Conservation (phyloP, 2,329 filamentous ascomycete genomes). For the Fusarium sp. region DNA sequence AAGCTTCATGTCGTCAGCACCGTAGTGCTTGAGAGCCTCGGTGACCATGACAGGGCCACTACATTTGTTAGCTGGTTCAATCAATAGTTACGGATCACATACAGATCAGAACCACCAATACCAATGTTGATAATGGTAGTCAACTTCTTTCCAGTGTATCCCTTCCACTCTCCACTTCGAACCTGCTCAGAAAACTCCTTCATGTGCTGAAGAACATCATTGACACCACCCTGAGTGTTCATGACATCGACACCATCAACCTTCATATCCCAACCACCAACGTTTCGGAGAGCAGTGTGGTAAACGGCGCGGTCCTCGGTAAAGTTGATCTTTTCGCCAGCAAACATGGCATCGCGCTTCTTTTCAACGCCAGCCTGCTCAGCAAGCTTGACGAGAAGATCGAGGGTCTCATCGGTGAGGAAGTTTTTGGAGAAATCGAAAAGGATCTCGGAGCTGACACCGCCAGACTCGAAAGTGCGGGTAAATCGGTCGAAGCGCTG, state of each 20-base stretch:
- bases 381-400: constrained; percentile 87
- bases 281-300: constrained; percentile 93
- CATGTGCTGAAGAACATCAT: constrained; percentile 94
- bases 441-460: constrained; percentile 86
- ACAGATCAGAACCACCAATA: constrained; percentile 98
- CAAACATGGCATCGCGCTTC: constrained; percentile 97
- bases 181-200: constrained; percentile 98
- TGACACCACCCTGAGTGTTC: constrained; percentile 87
- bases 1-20: constrained; percentile 83
- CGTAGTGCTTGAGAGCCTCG: constrained; percentile 95
- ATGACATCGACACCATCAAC: constrained; percentile 95
- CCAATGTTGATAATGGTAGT: constrained; percentile 97
- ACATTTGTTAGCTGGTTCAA: constrained; percentile 21
- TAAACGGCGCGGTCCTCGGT: constrained; percentile 97
- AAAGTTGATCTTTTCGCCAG: constrained; percentile 98
- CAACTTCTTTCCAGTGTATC: constrained; percentile 96
- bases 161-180: constrained; percentile 95
- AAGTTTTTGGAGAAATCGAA: constrained; percentile 99
- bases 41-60: constrained; percentile 99
- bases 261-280: constrained; percentile 81
- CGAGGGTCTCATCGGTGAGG: constrained; percentile 89
- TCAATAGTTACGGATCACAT: constrained; percentile 55
- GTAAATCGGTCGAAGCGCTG: constrained; percentile 91
- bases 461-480: constrained; percentile 84
- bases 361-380: constrained; percentile 91